phyloP scores from a whole-genome alignment of 108 stramenopile genomes.

The Nannochloropsis oceanica region DNA sequence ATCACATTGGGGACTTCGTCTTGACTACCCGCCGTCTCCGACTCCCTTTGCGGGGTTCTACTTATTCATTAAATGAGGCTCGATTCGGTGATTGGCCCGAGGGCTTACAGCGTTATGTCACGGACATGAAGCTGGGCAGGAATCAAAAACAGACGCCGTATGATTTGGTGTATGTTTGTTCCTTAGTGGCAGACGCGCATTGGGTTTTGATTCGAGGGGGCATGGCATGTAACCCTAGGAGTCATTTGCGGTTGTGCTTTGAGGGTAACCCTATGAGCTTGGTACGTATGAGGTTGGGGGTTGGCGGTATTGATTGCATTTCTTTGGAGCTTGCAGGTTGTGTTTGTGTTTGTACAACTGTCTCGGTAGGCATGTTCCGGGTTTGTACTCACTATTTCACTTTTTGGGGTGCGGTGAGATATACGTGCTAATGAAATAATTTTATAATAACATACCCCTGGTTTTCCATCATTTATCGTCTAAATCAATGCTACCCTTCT shows the following conservation, averaged over 20 bases:
- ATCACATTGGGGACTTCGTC: neutral
- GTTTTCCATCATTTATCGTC: neutral
- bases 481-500: neutral
- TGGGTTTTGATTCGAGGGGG: slow-evolving; percentile 11
- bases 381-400: no score
- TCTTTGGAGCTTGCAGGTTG: no score
- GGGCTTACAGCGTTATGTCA: slow-evolving; percentile 9
- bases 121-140: slow-evolving; percentile 8
- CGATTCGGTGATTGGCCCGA: slow-evolving; percentile 13
- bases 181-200: slow-evolving; percentile 21
- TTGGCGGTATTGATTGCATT: no score
- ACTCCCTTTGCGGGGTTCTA: slow-evolving; percentile 14
- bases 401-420: no score
- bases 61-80: slow-evolving; percentile 21
- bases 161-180: slow-evolving; percentile 18
- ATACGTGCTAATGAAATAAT: no score
- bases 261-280: slow-evolving; percentile 30
- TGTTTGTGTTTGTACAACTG: no score
- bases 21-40: neutral
- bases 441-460: no score
- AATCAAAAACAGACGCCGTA: neutral
- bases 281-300: neutral
- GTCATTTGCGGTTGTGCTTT: slow-evolving; percentile 17
- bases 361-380: no score
- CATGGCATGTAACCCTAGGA: slow-evolving; percentile 21